phyloP scores from a whole-genome alignment of 306 rosid genomes.

The Pachyrhizus erosus region DNA sequence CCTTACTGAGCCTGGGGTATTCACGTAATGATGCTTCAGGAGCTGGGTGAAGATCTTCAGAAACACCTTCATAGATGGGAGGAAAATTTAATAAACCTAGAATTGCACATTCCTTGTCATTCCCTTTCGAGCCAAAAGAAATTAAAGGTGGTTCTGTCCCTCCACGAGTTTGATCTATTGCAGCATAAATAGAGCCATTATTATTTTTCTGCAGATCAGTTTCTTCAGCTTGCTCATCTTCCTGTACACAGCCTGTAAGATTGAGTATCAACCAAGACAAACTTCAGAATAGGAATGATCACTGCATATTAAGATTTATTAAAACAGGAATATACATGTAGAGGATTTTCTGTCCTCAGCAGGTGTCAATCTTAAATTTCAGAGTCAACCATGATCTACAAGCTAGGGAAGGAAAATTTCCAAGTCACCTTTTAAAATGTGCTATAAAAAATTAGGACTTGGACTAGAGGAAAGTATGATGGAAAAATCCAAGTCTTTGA shows the following conservation, averaged over 20 bases:
- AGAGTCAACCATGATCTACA: conserved; percentile 24
- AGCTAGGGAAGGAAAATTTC: conserved; percentile 6
- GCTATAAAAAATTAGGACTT: not conserved
- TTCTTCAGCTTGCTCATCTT: conserved; percentile 50
- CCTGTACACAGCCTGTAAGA: conserved; percentile 56
- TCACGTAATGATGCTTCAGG: conserved; percentile 45
- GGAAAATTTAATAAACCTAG: conserved; percentile 51
- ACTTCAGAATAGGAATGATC: conserved; percentile 31
- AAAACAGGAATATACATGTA: not conserved
- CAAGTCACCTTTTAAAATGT: conserved; percentile 10
- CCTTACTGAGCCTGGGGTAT: conserved; percentile 48
- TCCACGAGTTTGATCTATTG: conserved; percentile 52
- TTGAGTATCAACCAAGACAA: conserved; percentile 40
- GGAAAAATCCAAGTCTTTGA: conserved; percentile 3
- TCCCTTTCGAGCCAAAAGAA: conserved; percentile 55
- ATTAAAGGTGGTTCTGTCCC: conserved; percentile 52
- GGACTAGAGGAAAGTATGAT: not conserved
- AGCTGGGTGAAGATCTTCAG: conserved; percentile 51
- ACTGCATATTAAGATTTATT: not conserved
- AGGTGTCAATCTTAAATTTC: conserved; percentile 21
- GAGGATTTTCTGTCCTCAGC: not conserved
- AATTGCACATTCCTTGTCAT: conserved; percentile 44
- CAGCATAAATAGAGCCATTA: conserved; percentile 43
- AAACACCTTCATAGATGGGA: conserved; percentile 50
- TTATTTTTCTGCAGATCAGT: conserved; percentile 44